Evolutionary conservation across 108 stramenopile genomes (phyloP).

Genomic region (Cyclotella atomus): DNA sequence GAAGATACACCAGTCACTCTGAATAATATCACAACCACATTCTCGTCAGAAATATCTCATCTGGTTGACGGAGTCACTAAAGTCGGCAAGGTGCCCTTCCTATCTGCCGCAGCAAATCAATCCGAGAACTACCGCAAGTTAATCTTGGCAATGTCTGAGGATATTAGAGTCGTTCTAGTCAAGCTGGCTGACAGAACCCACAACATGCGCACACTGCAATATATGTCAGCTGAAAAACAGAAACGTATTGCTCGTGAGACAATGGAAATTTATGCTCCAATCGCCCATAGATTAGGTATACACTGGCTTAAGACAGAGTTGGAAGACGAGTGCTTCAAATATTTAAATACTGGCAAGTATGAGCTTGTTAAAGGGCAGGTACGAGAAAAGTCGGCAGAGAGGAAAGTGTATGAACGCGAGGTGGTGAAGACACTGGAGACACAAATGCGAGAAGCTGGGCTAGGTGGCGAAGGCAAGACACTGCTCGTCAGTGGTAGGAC

Average conservation of each 20-base stretch:
- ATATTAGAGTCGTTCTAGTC: slow-evolving; percentile 37
- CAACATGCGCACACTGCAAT: slow-evolving; percentile 40
- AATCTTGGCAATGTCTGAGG: slow-evolving; percentile 30
- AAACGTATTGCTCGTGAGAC: slow-evolving; percentile 44
- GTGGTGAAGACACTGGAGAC: slow-evolving; percentile 40
- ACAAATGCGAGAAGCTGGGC: slow-evolving; percentile 29
- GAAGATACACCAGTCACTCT: slow-evolving; percentile 37
- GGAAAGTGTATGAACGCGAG: slow-evolving; percentile 18
- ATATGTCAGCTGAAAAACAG: slow-evolving; percentile 36
- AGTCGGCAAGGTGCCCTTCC: slow-evolving; percentile 22
- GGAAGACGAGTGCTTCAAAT: slow-evolving; percentile 54
- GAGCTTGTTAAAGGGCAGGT: slow-evolving; percentile 7
- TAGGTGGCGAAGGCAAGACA: slow-evolving; percentile 1
- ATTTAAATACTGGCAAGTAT: slow-evolving; percentile 28
- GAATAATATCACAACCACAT: slow-evolving; percentile 5
- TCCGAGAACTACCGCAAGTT: slow-evolving; percentile 36
- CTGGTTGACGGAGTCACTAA: slow-evolving; percentile 46
- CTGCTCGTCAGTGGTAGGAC: slow-evolving; percentile 26
- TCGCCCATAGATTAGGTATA: slow-evolving; percentile 51
- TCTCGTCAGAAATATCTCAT: slow-evolving; percentile 21
- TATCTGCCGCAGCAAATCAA: slow-evolving; percentile 12
- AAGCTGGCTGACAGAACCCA: slow-evolving; percentile 43
- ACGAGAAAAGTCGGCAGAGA: slow-evolving; percentile 18
- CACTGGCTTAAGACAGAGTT: slow-evolving; percentile 49
- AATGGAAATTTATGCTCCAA: slow-evolving; percentile 51